Percentiles rank a stretch among this genome's conserved stretches.
Conservation (phyloP, 129 eudicot genomes). For the Rutidosis leptorrhynchoides region DNA sequence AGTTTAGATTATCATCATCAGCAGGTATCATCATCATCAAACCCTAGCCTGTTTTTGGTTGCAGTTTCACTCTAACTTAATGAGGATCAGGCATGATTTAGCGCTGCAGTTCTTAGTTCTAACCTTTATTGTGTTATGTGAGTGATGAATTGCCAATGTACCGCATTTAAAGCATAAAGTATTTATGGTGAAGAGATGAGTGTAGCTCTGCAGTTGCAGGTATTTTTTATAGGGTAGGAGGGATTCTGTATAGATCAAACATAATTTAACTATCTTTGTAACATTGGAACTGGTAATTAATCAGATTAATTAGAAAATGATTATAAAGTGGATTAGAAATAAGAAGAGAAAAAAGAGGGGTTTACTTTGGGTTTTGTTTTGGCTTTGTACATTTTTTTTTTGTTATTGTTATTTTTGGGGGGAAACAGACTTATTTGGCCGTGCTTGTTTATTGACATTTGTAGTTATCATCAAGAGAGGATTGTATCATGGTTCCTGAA, state of each 20-base stretch:
- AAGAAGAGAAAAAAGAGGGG: constrained; percentile 25
- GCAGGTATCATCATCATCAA: constrained; percentile 27
- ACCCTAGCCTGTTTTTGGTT: constrained; percentile 37
- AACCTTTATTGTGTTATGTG: background rate
- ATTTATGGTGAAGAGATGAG: constrained; percentile 19
- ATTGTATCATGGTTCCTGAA: constrained; percentile 21
- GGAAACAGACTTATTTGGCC: constrained; percentile 15
- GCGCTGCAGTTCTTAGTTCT: constrained; percentile 48
- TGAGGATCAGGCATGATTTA: constrained; percentile 49
- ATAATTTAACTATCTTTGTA: constrained; percentile 36
- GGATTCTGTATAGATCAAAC: constrained; percentile 42
- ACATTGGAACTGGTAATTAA: constrained; percentile 34
- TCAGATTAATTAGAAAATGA: constrained; percentile 35
- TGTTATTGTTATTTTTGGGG: constrained; percentile 13
- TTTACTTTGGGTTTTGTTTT: constrained; percentile 20
- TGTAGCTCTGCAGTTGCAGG: constrained; percentile 20
- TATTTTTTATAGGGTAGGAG: constrained; percentile 41
- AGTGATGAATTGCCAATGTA: constrained; percentile 2
- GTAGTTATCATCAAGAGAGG: constrained; percentile 27
- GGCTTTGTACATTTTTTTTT: constrained; percentile 5
- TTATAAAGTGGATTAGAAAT: constrained; percentile 36
- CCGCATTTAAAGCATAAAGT: constrained; percentile 16
- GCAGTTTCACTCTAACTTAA: constrained; percentile 18
- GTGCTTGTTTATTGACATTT: constrained; percentile 11
- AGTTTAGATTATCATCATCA: too few relatives aligned